A percentile compares a stretch with the other conserved stretches of the same genome.
Conservation (phyloP, 2,329 filamentous ascomycete species). For the Pseudogymnoascus verrucosus region DNA sequence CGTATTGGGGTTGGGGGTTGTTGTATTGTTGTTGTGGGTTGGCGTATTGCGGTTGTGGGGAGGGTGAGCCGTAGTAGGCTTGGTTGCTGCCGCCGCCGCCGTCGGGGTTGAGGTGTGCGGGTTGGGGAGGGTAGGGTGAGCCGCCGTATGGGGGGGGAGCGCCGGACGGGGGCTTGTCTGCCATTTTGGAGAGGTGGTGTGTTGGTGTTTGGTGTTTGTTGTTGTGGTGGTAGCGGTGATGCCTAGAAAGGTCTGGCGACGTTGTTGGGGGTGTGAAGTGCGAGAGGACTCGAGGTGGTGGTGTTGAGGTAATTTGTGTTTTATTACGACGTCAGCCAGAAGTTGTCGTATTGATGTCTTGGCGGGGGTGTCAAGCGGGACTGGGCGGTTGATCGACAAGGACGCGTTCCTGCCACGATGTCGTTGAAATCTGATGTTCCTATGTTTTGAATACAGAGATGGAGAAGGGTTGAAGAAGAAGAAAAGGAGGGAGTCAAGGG, state of each 20-base stretch:
- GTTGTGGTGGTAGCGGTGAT: neutral
- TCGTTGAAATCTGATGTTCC: too few relatives aligned
- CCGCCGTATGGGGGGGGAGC: constrained; percentile 17
- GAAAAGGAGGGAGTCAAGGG: neutral
- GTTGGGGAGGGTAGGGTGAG: constrained; percentile 13
- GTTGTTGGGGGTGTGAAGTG: neutral
- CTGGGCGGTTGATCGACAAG: neutral
- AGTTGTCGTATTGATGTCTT: neutral
- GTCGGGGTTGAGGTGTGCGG: constrained; percentile 9
- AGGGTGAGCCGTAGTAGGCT: constrained; percentile 10
- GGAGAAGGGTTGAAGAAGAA: neutral
- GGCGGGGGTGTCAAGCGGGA: neutral
- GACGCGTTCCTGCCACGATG: neutral
- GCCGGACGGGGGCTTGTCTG: constrained; percentile 12
- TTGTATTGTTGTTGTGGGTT: neutral
- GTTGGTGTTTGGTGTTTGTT: neutral
- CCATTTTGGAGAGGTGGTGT: neutral
- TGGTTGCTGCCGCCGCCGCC: neutral
- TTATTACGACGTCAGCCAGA: neutral
- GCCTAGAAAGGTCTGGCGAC: neutral
- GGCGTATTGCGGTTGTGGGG: neutral
- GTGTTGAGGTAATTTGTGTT: neutral
- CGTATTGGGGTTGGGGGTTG: constrained; percentile 11
- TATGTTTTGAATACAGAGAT: neutral
- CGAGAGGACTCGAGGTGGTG: neutral